Evolutionary conservation across 148 eudicot species (phyloP).

Genomic region (Rhododendron vialii): DNA sequence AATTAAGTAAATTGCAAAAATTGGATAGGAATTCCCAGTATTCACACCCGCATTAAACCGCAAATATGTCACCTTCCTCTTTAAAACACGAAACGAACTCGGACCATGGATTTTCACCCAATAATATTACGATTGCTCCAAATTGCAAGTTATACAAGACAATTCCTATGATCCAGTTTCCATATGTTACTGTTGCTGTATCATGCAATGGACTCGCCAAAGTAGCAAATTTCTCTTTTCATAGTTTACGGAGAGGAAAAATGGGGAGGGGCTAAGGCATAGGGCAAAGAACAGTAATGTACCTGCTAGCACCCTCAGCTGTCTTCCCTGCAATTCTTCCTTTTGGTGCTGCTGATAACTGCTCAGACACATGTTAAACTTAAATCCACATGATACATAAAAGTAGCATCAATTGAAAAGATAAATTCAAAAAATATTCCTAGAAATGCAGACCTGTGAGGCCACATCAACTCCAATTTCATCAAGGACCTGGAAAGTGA

Average conservation of each 20-base stretch:
- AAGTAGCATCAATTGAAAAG: conserved; percentile 9
- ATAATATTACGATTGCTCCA: not conserved
- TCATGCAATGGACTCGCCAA: not conserved
- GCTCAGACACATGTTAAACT: conserved; percentile 14
- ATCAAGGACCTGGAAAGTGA: conserved; percentile 78
- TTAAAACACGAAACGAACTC: not conserved
- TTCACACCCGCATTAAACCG: not conserved
- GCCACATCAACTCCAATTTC: conserved; percentile 97
- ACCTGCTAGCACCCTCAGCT: conserved; percentile 76
- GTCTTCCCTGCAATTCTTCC: conserved; percentile 91
- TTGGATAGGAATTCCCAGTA: not conserved
- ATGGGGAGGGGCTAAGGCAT: not conserved
- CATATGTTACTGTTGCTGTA: not conserved
- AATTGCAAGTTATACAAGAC: not conserved
- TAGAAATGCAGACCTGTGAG: conserved; percentile 67
- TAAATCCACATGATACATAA: conserved; percentile 4
- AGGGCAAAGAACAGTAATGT: conserved; percentile 9
- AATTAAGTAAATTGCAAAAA: not conserved
- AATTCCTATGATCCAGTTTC: not conserved
- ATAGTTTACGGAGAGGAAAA: not conserved
- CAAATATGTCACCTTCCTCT: not conserved
- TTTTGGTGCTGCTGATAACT: conserved; percentile 93
- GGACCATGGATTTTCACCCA: not conserved
- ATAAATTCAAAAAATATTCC: not conserved
- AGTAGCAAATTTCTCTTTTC: not conserved